phyloP scores from a whole-genome alignment of 179 eudicot species.

The Amaranthus tricolor region DNA sequence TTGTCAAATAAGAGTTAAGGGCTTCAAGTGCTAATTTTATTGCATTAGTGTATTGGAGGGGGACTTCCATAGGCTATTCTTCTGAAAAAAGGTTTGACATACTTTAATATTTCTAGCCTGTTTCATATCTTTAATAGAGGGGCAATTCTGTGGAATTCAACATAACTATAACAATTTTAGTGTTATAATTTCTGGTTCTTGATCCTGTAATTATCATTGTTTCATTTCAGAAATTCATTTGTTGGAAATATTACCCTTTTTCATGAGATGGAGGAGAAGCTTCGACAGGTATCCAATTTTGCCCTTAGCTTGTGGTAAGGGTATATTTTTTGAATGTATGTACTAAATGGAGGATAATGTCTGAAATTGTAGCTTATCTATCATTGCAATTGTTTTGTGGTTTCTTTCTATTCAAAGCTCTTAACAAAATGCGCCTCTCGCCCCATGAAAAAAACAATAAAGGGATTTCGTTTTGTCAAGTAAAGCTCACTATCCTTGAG shows the following conservation, averaged over 20 bases:
- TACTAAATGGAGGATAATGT: no score
- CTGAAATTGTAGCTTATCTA: no score
- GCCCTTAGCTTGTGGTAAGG: not conserved
- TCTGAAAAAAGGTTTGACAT: not conserved
- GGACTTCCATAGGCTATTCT: constrained; percentile 6
- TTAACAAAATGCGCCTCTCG: no score
- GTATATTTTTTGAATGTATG: not conserved
- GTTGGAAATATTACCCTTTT: constrained; percentile 71
- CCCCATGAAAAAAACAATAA: no score
- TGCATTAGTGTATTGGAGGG: not conserved
- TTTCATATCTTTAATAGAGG: not conserved
- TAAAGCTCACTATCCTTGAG: no score
- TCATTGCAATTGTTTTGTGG: no score
- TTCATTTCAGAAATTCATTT: constrained; percentile 53
- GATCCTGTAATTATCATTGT: constrained; percentile 16
- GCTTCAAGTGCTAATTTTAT: not conserved
- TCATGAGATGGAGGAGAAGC: constrained; percentile 77
- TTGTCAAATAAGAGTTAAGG: not conserved
- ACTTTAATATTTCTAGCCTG: not conserved
- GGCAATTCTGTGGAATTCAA: not conserved
- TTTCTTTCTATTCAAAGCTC: no score
- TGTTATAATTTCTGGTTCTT: not conserved
- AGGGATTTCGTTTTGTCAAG: no score
- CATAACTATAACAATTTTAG: not conserved
- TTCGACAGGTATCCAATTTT: constrained; percentile 57